phyloP scores from a whole-genome alignment of 2,329 filamentous ascomycete species.

The Trichophyton mentagrophytes region DNA sequence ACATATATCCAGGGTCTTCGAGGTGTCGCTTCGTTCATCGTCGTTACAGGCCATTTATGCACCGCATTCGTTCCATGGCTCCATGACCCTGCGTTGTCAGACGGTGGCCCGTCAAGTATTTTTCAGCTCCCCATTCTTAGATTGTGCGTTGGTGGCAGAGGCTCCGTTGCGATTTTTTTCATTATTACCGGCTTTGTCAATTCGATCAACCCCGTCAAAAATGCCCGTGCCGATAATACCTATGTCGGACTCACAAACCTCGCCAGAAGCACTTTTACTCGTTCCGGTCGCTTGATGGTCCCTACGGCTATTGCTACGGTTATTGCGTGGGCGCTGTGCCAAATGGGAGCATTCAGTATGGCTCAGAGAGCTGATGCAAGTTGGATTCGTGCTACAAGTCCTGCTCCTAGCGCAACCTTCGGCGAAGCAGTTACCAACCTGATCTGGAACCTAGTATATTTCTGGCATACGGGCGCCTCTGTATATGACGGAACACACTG shows the following conservation, averaged over 20 bases:
- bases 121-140: conserved; percentile 21
- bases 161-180: conserved; percentile 21
- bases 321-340: conserved; percentile 18
- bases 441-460: conserved; percentile 14
- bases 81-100: conserved; percentile 22
- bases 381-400: conserved; percentile 16
- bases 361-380: conserved; percentile 15
- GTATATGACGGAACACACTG: conserved; percentile 34
- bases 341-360: conserved; percentile 16
- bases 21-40: conserved; percentile 31
- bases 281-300: conserved; percentile 17
- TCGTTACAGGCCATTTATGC: conserved; percentile 32
- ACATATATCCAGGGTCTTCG: conserved; percentile 27
- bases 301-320: conserved; percentile 16
- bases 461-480: conserved; percentile 29
- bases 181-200: conserved; percentile 23
- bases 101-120: conserved; percentile 12
- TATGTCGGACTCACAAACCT: conserved; percentile 15
- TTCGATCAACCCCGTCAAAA: conserved; percentile 18
- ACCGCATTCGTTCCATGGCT: conserved; percentile 31
- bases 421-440: conserved; percentile 12
- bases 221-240: conserved; percentile 16
- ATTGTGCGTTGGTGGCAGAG: conserved; percentile 17
- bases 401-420: conserved; percentile 12
- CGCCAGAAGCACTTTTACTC: conserved; percentile 16